phyloP scores from a whole-genome alignment of 352 stramenopile genomes.

The Pythium myriotylum region DNA sequence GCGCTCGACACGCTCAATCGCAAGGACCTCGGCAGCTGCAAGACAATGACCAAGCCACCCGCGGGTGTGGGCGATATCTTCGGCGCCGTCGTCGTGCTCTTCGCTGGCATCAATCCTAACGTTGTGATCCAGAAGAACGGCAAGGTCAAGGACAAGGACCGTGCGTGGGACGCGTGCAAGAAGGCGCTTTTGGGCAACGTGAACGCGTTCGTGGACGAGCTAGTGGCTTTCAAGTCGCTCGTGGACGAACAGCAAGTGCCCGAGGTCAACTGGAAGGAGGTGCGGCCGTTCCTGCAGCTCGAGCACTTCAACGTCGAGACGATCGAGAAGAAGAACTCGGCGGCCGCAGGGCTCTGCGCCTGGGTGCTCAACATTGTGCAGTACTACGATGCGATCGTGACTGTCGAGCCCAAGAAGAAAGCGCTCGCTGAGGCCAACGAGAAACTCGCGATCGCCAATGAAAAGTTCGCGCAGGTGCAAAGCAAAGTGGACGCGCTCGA shows the following conservation, averaged over 20 bases:
- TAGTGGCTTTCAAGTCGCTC: slow-evolving; percentile 81
- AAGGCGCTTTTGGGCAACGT: slow-evolving; percentile 93
- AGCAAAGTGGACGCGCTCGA: slow-evolving; percentile 90
- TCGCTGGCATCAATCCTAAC: slow-evolving; percentile 73
- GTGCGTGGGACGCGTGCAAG: slow-evolving; percentile 92
- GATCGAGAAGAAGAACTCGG: slow-evolving; percentile 87
- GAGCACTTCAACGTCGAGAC: slow-evolving; percentile 81
- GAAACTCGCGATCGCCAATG: slow-evolving; percentile 85
- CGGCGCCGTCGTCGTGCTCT: slow-evolving; percentile 72
- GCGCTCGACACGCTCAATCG: slow-evolving; percentile 91
- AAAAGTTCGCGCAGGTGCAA: slow-evolving; percentile 86
- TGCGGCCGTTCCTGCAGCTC: slow-evolving; percentile 75
- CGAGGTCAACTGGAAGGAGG: slow-evolving; percentile 83
- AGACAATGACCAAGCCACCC: slow-evolving; percentile 92
- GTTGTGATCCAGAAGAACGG: slow-evolving; percentile 90
- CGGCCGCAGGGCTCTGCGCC: slow-evolving; percentile 70
- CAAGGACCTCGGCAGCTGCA: slow-evolving; percentile 90
- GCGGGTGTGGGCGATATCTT: slow-evolving; percentile 89
- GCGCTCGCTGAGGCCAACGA: slow-evolving; percentile 76
- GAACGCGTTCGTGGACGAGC: slow-evolving; percentile 92
- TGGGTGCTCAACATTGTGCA: slow-evolving; percentile 92
- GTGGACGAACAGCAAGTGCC: slow-evolving; percentile 71
- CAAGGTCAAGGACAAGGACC: slow-evolving; percentile 94
- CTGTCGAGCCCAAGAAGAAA: slow-evolving; percentile 93
- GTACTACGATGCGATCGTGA: slow-evolving; percentile 95